Percentiles rank a stretch among this genome's conserved stretches.
Evolutionary conservation across 2,329 filamentous ascomycete genomes (phyloP).

Genomic region (Exophiala bonariae): DNA sequence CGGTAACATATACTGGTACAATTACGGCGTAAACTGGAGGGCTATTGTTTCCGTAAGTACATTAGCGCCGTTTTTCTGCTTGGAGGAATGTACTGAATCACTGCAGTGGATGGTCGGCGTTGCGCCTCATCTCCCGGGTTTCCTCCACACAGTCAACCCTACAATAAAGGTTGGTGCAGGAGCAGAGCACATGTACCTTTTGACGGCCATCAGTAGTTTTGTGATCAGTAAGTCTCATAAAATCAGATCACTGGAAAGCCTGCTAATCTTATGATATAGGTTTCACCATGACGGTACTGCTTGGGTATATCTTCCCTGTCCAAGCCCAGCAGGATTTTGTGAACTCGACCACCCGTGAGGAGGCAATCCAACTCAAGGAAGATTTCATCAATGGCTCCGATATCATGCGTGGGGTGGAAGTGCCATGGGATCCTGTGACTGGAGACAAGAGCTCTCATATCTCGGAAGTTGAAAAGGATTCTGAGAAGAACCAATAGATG

Average conservation of each 20-base stretch:
- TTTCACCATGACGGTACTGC: neutral
- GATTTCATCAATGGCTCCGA: neutral
- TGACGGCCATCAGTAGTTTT: neutral
- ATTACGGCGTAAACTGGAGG: conserved; percentile 45
- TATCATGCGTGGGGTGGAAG: conserved; percentile 1
- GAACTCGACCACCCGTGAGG: neutral
- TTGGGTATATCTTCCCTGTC: neutral
- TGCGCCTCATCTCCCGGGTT: conserved; percentile 31
- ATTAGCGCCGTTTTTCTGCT: neutral
- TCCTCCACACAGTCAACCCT: conserved; percentile 25
- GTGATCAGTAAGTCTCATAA: neutral
- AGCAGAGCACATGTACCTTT: conserved; percentile 20
- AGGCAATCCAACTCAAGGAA: neutral
- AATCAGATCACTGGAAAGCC: neutral
- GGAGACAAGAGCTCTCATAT: neutral
- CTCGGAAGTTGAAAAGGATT: neutral
- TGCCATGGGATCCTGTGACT: neutral
- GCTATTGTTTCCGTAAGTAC: conserved; percentile 27
- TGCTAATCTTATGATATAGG: neutral
- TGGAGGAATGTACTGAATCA: neutral
- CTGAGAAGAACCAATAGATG: neutral
- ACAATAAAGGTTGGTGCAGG: conserved; percentile 27
- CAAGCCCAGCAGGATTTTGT: neutral
- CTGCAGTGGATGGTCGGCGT: conserved; percentile 36
- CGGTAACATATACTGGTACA: conserved; percentile 43